Percentiles rank a stretch among this genome's conserved stretches.
phyloP scores from a whole-genome alignment of 148 eudicot genomes.

The Persicaria tinctoria region DNA sequence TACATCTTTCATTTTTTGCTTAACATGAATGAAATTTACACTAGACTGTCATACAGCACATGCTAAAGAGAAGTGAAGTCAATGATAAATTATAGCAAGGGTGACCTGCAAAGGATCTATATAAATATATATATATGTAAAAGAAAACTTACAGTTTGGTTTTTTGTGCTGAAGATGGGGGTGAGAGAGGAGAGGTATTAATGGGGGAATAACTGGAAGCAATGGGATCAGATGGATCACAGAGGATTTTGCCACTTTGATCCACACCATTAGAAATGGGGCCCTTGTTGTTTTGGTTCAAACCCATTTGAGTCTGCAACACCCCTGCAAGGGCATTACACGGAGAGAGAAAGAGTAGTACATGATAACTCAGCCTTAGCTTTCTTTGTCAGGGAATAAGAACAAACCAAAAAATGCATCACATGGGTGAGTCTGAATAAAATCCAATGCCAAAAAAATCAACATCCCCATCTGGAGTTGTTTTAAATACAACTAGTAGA shows the following conservation, averaged over 20 bases:
- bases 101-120: background rate
- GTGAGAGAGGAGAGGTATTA: slow-evolving; percentile 11
- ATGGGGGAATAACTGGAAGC: slow-evolving; percentile 26
- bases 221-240: slow-evolving; percentile 31
- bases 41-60: background rate
- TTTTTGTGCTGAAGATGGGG: slow-evolving; percentile 25
- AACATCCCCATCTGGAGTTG: slow-evolving; percentile 6
- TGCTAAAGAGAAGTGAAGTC: slow-evolving; percentile 8
- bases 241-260: slow-evolving; percentile 11
- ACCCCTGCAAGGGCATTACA: slow-evolving; percentile 21
- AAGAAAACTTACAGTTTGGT: slow-evolving; percentile 14
- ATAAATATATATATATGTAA: background rate
- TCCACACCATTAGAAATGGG: background rate
- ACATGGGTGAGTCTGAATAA: slow-evolving; percentile 8
- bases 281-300: slow-evolving; percentile 19
- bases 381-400: slow-evolving; percentile 16
- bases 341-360: background rate
- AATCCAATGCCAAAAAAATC: background rate
- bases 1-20: background rate
- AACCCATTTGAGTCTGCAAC: slow-evolving; percentile 17
- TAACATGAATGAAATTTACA: background rate
- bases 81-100: background rate
- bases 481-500: slow-evolving; percentile 9
- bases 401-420: slow-evolving; percentile 10
- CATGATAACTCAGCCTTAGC: slow-evolving; percentile 3